Percentiles rank a stretch among this genome's conserved stretches.
phyloP scores from a whole-genome alignment of 1,284 basidiomycete species.

The Microbotryum violaceum region DNA sequence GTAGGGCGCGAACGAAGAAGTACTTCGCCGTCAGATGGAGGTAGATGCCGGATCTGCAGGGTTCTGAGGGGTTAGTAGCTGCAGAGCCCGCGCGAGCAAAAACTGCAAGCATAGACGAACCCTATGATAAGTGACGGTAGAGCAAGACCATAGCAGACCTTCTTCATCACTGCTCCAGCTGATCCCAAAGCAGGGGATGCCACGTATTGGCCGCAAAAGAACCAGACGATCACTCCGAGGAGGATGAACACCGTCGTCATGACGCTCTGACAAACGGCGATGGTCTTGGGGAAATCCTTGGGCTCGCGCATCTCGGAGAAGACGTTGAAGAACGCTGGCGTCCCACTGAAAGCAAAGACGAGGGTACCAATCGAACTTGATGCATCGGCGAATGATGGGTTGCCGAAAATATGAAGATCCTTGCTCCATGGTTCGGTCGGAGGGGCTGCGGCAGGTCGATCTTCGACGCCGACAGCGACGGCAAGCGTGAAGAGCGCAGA shows the following conservation, averaged over 20 bases:
- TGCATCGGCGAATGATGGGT: conserved; percentile 20
- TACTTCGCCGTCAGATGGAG: conserved; percentile 54
- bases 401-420: conserved; percentile 16
- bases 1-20: conserved; percentile 55
- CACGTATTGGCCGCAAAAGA: conserved; percentile 34
- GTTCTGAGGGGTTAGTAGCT: background rate
- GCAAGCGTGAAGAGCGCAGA: conserved; percentile 39
- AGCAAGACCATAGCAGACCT: conserved; percentile 42
- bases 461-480: conserved; percentile 49
- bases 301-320: conserved; percentile 43
- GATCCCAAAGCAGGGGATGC: conserved; percentile 43
- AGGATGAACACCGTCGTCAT: conserved; percentile 34
- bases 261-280: conserved; percentile 31
- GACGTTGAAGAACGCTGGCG: conserved; percentile 37
- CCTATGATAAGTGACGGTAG: conserved; percentile 38
- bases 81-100: conserved; percentile 39
- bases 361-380: conserved; percentile 10
- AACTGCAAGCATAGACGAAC: background rate
- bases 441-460: conserved; percentile 45
- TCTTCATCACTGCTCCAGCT: conserved; percentile 42
- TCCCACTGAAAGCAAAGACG: conserved; percentile 27
- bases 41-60: conserved; percentile 44
- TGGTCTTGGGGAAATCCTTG: conserved; percentile 32
- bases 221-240: conserved; percentile 30
- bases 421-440: conserved; percentile 40